A percentile compares a stretch with the other conserved stretches of the same genome.
These are phyloP conservation scores for Leishmania tarentolae DNA, from an alignment of 208 protist species.

Conservation along the genomic window DNA sequence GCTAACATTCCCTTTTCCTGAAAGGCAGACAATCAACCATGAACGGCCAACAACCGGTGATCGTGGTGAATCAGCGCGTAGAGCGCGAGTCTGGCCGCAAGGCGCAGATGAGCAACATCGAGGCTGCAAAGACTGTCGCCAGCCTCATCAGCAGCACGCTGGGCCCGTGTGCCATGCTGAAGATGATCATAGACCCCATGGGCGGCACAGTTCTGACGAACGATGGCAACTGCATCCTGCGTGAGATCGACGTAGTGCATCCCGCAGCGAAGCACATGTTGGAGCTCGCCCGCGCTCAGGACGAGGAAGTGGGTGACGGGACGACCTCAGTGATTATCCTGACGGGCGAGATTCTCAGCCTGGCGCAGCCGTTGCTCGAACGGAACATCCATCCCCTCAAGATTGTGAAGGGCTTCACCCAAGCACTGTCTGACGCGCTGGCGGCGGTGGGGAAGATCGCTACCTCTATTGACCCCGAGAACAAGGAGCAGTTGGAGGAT, in stretches of 20 bases:
- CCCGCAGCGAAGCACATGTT: constrained; percentile 99
- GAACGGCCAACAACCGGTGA: constrained; percentile 82
- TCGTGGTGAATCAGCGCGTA: constrained; percentile 95
- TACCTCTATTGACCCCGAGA: constrained; percentile 92
- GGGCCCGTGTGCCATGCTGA: constrained; percentile 99
- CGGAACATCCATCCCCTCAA: constrained; percentile 98
- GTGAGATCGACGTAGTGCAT: constrained; percentile 99
- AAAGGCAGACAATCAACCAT: constrained; percentile 26
- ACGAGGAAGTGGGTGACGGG: constrained; percentile 99
- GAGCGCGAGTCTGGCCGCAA: constrained; percentile 97
- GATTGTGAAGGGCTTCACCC: constrained; percentile 97
- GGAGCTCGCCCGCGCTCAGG: constrained; percentile 98
- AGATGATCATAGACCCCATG: constrained; percentile 99
- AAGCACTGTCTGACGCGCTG: constrained; percentile 97
- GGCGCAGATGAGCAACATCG: constrained; percentile 99
- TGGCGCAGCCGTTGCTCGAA: constrained; percentile 98
- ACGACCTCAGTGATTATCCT: constrained; percentile 99
- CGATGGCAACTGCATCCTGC: constrained; percentile 99
- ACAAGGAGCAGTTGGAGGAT: constrained; percentile 88
- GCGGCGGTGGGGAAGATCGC: constrained; percentile 93
- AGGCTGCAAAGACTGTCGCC: constrained; percentile 98
- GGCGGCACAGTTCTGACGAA: constrained; percentile 99
- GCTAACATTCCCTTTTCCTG: not conserved
- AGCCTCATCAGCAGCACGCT: constrained; percentile 99
- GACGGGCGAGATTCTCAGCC: constrained; percentile 98